Base-by-base conservation (phyloP, 2,329 filamentous ascomycete genomes). In the Hypomyces perniciosus region DNA sequence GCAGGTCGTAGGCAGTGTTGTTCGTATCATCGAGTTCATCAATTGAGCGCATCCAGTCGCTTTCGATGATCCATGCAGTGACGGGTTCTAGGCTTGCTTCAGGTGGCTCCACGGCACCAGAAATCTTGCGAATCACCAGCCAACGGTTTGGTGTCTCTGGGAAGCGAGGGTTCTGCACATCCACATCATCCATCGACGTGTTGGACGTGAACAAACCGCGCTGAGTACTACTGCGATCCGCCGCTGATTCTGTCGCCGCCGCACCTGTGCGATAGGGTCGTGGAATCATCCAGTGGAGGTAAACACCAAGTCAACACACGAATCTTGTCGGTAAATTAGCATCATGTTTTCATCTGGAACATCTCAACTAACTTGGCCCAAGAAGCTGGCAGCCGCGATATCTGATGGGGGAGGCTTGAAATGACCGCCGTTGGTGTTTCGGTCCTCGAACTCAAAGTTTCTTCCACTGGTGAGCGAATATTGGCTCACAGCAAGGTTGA, bases 241-340 rank as follows among this genome's bases (percentile, higher is more conserved):
- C 5, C 10, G n/a, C 20, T 13, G 34, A 5, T 27, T 13, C 9
- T 28, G n/a, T 47, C 8, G 34, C 26, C n/a, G 37, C 26, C 12
- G 27, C 46, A 1, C 68, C 69, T 0, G 58, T 44, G 4, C 72
- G 61, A 53, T 72, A 75, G 10, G 58, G 28, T 0, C 63, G 63
- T 0, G 73, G 72, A 0, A 76, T 43, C 0, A 52, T 66, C 73
- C 72, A 75, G 50, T 73, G 69, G 0, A 76, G 35, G 44, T 75
- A 73, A 28, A 59, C 68, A 1, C 72, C 72, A n/a, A n/a, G n/a
- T n/a, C n/a, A n/a, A 20, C 20, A 20, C 20, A 20, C 20, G 20
- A 20, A 20, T 20, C 20, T 20, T 20, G 20, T 20, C 20, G 3
- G 20, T 3, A 20, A 20, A 20, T 20, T 20, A 20, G 20, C 3